A percentile compares a stretch with the other conserved stretches of the same genome.
These are phyloP conservation scores for Microcos paniculata DNA, from an alignment of 345 rosid species.

Conservation along the genomic window DNA sequence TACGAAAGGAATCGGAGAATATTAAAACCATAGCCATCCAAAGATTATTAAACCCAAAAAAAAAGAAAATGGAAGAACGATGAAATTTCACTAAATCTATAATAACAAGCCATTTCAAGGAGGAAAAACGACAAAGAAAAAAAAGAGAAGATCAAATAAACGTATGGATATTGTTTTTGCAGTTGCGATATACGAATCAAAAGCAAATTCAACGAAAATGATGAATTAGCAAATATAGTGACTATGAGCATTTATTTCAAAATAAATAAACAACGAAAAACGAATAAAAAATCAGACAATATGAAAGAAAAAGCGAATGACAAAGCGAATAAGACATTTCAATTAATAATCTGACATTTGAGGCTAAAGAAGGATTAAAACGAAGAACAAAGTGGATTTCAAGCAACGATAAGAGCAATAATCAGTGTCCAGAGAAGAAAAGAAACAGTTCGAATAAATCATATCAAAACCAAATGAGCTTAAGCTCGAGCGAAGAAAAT, in stretches of 20 bases:
- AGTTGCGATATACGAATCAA: neutral
- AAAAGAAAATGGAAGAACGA: neutral
- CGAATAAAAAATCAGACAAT: neutral
- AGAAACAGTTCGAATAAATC: neutral
- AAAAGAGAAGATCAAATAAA: neutral
- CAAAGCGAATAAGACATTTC: neutral
- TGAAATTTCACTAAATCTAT: neutral
- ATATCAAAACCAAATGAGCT: neutral
- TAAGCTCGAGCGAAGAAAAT: slow-evolving; percentile 6
- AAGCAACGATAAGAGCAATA: neutral
- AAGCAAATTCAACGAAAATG: neutral
- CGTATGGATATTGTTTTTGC: neutral
- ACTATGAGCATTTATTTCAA: too few species aligned
- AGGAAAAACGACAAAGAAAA: neutral
- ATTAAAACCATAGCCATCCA: neutral
- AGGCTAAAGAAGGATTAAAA: neutral
- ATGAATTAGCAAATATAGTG: neutral
- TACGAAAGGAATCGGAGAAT: neutral
- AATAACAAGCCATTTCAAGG: neutral
- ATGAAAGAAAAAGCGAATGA: neutral
- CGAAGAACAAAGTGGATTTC: neutral
- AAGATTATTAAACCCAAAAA: neutral
- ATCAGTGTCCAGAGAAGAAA: neutral
- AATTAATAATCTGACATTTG: neutral
- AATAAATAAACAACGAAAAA: neutral